Evolutionary conservation across 495 filamentous ascomycete species (phyloP).

Genomic region (Penicillium turbatum): DNA sequence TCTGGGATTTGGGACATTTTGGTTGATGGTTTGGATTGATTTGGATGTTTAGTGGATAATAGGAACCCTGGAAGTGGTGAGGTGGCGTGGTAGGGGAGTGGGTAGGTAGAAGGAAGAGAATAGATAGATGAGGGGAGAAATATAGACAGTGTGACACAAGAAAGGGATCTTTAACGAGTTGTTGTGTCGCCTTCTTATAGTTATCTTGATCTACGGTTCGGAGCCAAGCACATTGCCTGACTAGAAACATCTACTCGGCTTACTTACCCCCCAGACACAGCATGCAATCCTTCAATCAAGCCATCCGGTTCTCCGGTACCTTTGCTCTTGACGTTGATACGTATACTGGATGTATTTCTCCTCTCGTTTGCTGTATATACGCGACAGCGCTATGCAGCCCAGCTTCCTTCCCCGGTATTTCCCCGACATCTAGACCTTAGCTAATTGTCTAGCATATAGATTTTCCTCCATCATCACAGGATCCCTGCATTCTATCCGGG

Average conservation of each 20-base stretch:
- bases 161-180: not conserved
- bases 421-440: not conserved
- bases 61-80: no score
- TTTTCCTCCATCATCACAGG: not conserved
- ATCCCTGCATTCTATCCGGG: not conserved
- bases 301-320: not conserved
- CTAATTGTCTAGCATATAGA: not conserved
- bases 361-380: not conserved
- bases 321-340: not conserved
- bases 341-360: no score
- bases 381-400: not conserved
- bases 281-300: not conserved
- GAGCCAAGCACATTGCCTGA: constrained; percentile 1
- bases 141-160: not conserved
- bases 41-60: no score
- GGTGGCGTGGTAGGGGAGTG: not conserved
- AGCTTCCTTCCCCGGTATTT: not conserved
- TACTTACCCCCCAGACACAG: not conserved
- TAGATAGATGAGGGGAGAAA: not conserved
- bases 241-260: not conserved
- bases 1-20: constrained; percentile 52
- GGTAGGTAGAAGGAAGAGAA: not conserved
- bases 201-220: not conserved
- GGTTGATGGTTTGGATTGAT: not conserved
- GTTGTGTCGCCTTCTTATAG: not conserved